Evolutionary conservation across 192 early-diverging fungal genomes (phyloP).

Genomic region (Allomyces javanicus): DNA sequence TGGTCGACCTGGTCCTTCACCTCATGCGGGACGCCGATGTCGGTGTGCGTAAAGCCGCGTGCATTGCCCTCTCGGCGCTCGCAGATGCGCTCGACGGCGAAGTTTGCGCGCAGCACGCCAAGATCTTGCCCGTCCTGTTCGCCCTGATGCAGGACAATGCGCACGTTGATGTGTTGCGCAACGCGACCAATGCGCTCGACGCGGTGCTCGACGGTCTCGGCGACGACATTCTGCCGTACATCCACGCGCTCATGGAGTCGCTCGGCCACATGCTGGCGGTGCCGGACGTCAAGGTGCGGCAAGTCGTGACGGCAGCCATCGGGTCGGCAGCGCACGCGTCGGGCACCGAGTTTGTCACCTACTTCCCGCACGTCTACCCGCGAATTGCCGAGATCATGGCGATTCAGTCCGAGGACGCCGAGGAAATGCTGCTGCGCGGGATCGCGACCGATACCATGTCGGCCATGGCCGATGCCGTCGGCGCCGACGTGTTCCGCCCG

Average conservation of each 20-base stretch:
- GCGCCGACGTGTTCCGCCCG: conserved; percentile 58
- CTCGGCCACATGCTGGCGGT: conserved; percentile 48
- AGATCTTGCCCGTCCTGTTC: conserved; percentile 67
- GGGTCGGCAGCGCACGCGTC: conserved; percentile 81
- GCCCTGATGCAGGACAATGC: conserved; percentile 51
- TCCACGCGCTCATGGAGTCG: conserved; percentile 64
- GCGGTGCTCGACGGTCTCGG: conserved; percentile 73
- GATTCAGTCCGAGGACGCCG: conserved; percentile 31
- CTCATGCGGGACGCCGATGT: conserved; percentile 64
- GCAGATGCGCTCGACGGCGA: conserved; percentile 65
- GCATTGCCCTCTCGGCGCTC: conserved; percentile 63
- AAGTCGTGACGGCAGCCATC: conserved; percentile 60
- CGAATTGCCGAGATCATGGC: conserved; percentile 53
- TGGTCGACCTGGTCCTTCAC: conserved; percentile 49
- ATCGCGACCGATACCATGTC: conserved; percentile 68
- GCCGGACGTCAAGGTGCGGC: conserved; percentile 42
- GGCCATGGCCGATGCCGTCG: conserved; percentile 70
- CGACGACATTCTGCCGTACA: conserved; percentile 55
- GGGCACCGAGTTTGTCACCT: conserved; percentile 39
- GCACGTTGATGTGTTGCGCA: conserved; percentile 47
- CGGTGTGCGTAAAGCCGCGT: conserved; percentile 63
- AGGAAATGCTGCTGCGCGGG: conserved; percentile 59
- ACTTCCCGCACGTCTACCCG: conserved; percentile 50
- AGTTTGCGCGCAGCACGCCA: conserved; percentile 57
- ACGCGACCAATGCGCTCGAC: conserved; percentile 68